phyloP scores from a whole-genome alignment of 495 filamentous ascomycete genomes.

The Aspergillus funiculosus region DNA sequence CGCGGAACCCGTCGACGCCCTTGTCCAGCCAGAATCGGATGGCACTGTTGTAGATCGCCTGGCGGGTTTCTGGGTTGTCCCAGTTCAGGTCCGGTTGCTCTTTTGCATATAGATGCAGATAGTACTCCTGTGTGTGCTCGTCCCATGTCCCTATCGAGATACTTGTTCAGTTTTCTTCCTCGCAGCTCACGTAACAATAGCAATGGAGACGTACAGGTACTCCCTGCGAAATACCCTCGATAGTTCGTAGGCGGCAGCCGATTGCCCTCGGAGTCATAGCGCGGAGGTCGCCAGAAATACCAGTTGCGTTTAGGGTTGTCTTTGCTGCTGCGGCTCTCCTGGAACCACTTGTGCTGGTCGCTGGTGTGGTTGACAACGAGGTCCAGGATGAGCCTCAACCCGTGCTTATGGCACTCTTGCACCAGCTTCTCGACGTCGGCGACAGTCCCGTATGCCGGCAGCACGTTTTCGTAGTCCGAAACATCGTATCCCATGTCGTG shows the following conservation, averaged over 20 bases:
- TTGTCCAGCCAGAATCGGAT: conserved; percentile 51
- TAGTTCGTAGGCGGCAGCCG: conserved; percentile 57
- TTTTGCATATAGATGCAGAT: conserved; percentile 45
- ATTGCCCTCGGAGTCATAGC: conserved; percentile 43
- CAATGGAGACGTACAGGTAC: conserved; percentile 26
- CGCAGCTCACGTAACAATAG: no score
- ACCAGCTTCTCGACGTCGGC: conserved; percentile 51
- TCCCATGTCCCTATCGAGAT: conserved; percentile 47
- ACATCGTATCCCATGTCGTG: conserved; percentile 52
- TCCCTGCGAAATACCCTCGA: conserved; percentile 49
- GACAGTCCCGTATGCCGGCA: conserved; percentile 50
- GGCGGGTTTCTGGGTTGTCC: conserved; percentile 44
- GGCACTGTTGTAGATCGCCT: conserved; percentile 43
- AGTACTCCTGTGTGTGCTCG: conserved; percentile 47
- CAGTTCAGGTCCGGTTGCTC: conserved; percentile 54
- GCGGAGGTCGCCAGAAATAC: conserved; percentile 54
- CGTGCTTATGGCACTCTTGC: conserved; percentile 41
- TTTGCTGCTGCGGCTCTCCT: conserved; percentile 42
- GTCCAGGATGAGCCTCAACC: conserved; percentile 51
- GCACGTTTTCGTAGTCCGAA: conserved; percentile 53
- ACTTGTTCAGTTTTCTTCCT: no score
- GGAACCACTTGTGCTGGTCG: conserved; percentile 54
- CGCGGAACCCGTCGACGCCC: conserved; percentile 50
- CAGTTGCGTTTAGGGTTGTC: conserved; percentile 49
- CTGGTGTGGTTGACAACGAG: conserved; percentile 58